Conservation (phyloP, 176 grass and related monocot species). For the Ensete ventricosum region DNA sequence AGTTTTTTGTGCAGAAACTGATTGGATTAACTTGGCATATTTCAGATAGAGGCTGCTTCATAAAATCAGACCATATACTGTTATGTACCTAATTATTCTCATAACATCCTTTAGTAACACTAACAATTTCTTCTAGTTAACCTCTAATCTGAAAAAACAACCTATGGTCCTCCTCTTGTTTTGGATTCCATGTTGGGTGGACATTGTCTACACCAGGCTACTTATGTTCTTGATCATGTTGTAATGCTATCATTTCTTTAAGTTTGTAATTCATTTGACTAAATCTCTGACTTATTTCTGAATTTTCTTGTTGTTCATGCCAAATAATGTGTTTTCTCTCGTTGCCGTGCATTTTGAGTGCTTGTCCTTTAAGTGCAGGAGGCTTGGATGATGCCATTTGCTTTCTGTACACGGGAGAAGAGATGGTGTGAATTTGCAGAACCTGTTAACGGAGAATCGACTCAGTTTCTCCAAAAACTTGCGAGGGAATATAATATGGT, state of each 20-base stretch:
- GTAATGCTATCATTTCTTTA: not conserved
- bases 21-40: not conserved
- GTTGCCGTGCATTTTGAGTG: constrained; percentile 9
- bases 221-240: not conserved
- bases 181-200: not conserved
- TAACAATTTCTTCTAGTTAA: too few relatives aligned
- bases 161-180: not conserved
- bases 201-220: not conserved
- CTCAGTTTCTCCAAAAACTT: constrained; percentile 81
- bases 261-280: not conserved
- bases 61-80: not conserved
- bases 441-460: constrained; percentile 72
- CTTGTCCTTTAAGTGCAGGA: constrained; percentile 48
- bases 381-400: constrained; percentile 99
- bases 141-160: too few relatives aligned
- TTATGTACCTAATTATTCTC: not conserved
- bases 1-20: constrained; percentile 9
- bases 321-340: not conserved
- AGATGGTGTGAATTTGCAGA: constrained; percentile 98
- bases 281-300: too few relatives aligned
- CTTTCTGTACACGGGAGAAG: constrained; percentile 96
- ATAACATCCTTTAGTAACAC: too few relatives aligned
- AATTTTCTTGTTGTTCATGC: too few relatives aligned
- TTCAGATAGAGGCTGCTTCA: not conserved
- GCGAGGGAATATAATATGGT: constrained; percentile 93